These are phyloP conservation scores for Chaetomiaceae sp. DNA, from an alignment of 2,329 filamentous ascomycete genomes.

Conservation along the genomic window DNA sequence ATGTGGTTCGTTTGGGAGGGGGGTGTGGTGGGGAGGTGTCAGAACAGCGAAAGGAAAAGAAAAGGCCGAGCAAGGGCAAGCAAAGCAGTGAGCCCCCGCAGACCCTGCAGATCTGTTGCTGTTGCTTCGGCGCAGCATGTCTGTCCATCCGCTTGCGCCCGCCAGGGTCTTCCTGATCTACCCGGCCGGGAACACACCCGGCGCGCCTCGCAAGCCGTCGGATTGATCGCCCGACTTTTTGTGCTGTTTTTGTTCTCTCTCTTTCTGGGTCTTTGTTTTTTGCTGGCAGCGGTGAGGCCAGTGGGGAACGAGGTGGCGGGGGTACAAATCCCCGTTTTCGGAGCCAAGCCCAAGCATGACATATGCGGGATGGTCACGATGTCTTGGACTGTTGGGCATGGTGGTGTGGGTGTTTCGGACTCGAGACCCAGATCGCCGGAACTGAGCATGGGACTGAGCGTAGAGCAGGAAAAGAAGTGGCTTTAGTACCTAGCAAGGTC, in stretches of 20 bases:
- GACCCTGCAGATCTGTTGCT: not conserved
- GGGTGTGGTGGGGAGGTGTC: no score
- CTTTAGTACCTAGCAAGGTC: slow-evolving; percentile 30
- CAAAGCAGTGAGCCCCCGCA: no score
- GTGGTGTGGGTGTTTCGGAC: not conserved
- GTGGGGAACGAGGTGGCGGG: slow-evolving; percentile 3
- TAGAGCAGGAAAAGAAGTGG: slow-evolving; percentile 15
- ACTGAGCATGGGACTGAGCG: slow-evolving; percentile 9
- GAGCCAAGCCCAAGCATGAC: no score
- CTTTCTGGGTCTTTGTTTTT: no score
- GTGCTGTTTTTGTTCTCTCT: no score
- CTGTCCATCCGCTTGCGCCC: not conserved
- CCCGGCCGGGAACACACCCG: not conserved
- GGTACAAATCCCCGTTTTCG: no score
- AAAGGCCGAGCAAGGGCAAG: no score
- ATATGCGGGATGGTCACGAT: not conserved
- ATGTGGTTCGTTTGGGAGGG: no score
- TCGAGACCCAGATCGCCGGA: not conserved
- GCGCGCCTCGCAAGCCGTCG: not conserved
- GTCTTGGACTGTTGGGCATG: not conserved
- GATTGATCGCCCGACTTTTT: not conserved
- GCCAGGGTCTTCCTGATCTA: not conserved
- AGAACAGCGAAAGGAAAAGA: no score
- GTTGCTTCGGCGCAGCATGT: not conserved
- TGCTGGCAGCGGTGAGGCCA: slow-evolving; percentile 9